A percentile compares a stretch with the other conserved stretches of the same genome.
Conservation (phyloP, 352 stramenopile species). For the Phytophthora sp. region DNA sequence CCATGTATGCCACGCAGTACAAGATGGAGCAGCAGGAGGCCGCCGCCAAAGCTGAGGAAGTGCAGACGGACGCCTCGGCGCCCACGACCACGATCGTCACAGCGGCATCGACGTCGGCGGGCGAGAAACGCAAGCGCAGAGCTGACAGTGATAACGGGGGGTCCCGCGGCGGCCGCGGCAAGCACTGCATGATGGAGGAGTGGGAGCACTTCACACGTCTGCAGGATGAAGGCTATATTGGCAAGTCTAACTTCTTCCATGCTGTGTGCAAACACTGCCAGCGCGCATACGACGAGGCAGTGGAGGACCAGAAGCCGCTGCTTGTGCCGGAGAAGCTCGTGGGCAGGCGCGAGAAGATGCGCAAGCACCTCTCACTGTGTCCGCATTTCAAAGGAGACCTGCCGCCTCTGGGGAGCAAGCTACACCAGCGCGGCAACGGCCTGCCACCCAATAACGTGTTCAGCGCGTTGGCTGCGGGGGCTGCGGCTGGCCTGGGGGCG, state of each 20-base stretch:
- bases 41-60: conserved; percentile 25
- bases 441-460: conserved; percentile 31
- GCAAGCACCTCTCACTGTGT: conserved; percentile 71
- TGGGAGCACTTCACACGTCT: conserved; percentile 81
- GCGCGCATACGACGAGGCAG: conserved; percentile 57
- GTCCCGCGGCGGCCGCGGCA: conserved; percentile 57
- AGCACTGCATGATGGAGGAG: conserved; percentile 87
- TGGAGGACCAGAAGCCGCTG: conserved; percentile 58
- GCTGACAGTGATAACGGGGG: conserved; percentile 40
- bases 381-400: conserved; percentile 72
- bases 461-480: conserved; percentile 16
- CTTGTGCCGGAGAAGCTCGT: conserved; percentile 71
- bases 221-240: conserved; percentile 81
- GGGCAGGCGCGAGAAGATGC: conserved; percentile 79
- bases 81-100: not conserved
- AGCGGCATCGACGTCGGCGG: conserved; percentile 16
- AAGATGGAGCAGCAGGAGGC: conserved; percentile 60
- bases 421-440: conserved; percentile 24
- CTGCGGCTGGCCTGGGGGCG: not conserved
- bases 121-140: conserved; percentile 65
- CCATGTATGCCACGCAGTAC: conserved; percentile 73
- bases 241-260: conserved; percentile 85
- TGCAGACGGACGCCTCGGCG: conserved; percentile 6
- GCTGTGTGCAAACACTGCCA: conserved; percentile 78
- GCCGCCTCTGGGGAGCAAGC: conserved; percentile 52